Percentiles rank a stretch among this genome's conserved stretches.
Evolutionary conservation across 163 green algal species (phyloP).

Genomic region (Chlamydomonas reinhardtii): DNA sequence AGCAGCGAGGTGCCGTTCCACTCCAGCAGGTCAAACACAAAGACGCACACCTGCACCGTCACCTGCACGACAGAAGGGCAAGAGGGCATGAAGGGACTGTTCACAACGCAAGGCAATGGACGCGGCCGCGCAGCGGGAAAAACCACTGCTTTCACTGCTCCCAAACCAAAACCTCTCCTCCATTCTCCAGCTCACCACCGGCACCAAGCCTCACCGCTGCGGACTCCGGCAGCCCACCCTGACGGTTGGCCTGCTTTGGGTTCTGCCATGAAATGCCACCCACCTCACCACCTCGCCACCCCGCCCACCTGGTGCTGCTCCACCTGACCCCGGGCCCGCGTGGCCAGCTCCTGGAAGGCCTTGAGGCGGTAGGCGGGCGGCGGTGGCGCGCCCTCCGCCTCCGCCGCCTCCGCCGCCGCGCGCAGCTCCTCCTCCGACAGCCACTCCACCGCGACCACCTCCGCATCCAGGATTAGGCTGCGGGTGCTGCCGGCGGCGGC

Average conservation of each 20-base stretch:
- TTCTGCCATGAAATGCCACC: no score
- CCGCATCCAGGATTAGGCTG: slow-evolving; percentile 63
- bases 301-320: slow-evolving; percentile 51
- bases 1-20: slow-evolving; percentile 75
- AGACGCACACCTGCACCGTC: slow-evolving; percentile 85
- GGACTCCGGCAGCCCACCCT: no score
- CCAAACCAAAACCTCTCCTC: no score
- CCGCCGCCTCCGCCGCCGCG: neutral
- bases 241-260: no score
- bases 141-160: no score
- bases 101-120: neutral
- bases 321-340: slow-evolving; percentile 55
- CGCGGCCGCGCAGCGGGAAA: no score
- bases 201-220: no score
- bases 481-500: neutral
- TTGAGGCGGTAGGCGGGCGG: slow-evolving; percentile 52
- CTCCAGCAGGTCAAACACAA: slow-evolving; percentile 91
- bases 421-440: neutral
- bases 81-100: no score
- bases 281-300: neutral
- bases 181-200: no score
- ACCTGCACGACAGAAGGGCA: slow-evolving; percentile 33
- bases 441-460: slow-evolving; percentile 67
- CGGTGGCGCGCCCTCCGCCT: neutral
- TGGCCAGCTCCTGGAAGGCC: slow-evolving; percentile 88